These are phyloP conservation scores for Mycena rebaudengoi DNA, from an alignment of 768 basidiomycete genomes.

Conservation along the genomic window DNA sequence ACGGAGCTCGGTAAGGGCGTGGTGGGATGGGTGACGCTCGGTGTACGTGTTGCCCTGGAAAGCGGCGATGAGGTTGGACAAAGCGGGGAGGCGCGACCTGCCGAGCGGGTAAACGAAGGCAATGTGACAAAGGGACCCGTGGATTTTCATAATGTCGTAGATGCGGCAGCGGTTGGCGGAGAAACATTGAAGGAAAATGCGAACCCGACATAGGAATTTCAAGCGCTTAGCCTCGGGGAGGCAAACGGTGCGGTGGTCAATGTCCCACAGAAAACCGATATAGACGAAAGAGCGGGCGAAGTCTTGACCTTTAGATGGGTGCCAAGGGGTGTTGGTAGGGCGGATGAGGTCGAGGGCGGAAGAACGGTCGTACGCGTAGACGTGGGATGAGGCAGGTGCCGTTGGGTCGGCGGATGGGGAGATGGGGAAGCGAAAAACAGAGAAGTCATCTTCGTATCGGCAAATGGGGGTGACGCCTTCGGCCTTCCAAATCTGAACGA, in stretches of 20 bases:
- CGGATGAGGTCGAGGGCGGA: background rate
- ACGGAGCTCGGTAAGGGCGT: background rate
- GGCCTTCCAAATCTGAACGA: slow-evolving; percentile 37
- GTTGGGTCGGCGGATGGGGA: too few species aligned
- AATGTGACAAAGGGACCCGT: slow-evolving; percentile 43
- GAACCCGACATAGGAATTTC: slow-evolving; percentile 26
- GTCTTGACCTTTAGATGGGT: slow-evolving; percentile 1
- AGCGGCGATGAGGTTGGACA: slow-evolving; percentile 34
- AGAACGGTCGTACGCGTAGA: background rate
- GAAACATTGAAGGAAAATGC: background rate
- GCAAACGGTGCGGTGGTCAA: background rate
- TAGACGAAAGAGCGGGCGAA: background rate
- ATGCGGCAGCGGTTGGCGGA: background rate
- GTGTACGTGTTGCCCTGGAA: slow-evolving; percentile 25
- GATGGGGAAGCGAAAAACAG: slow-evolving; percentile 28
- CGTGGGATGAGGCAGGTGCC: background rate
- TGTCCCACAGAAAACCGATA: background rate
- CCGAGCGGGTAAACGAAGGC: slow-evolving; percentile 39
- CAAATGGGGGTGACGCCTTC: slow-evolving; percentile 27
- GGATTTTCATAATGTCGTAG: slow-evolving; percentile 21
- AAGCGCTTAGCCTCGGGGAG: slow-evolving; percentile 16
- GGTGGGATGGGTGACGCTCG: background rate
- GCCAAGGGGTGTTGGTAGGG: background rate
- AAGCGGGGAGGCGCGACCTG: slow-evolving; percentile 32
- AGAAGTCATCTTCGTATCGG: slow-evolving; percentile 43